A percentile compares a stretch with the other conserved stretches of the same genome.
Evolutionary conservation across 75 land plant species (phyloP).

Genomic region (Cunninghamia lanceolata): DNA sequence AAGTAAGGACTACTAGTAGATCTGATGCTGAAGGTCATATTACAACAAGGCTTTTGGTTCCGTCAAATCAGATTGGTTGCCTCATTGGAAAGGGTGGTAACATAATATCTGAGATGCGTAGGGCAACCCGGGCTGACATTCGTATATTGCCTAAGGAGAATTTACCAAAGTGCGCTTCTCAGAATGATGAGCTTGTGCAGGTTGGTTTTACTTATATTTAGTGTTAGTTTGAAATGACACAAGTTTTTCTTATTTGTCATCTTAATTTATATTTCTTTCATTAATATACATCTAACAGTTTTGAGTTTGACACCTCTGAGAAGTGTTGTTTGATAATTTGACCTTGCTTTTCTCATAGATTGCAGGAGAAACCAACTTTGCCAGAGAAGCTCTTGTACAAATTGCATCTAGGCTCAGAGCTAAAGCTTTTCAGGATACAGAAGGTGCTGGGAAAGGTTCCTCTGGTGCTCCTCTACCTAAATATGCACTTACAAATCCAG

Average conservation of each 20-base stretch:
- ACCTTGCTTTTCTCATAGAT: slow-evolving; percentile 48
- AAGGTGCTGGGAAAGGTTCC: slow-evolving; percentile 26
- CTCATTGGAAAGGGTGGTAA: slow-evolving; percentile 90
- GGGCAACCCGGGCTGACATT: slow-evolving; percentile 77
- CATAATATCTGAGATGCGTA: slow-evolving; percentile 90
- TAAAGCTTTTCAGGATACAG: slow-evolving; percentile 60
- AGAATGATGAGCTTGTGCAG: slow-evolving; percentile 97
- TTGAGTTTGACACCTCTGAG: not conserved
- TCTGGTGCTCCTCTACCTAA: slow-evolving; percentile 36
- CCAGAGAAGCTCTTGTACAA: slow-evolving; percentile 83
- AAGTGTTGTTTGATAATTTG: not conserved
- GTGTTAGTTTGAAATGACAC: not conserved
- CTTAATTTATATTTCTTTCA: not conserved
- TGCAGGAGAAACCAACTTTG: slow-evolving; percentile 74
- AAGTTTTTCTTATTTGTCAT: slow-evolving; percentile 6
- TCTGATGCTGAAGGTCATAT: slow-evolving; percentile 61
- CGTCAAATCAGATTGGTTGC: slow-evolving; percentile 88
- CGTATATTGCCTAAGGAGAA: slow-evolving; percentile 81
- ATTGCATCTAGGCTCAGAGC: slow-evolving; percentile 66
- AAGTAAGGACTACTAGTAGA: slow-evolving; percentile 59
- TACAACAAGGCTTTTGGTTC: slow-evolving; percentile 85
- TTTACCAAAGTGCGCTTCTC: slow-evolving; percentile 80
- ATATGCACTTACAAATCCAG: slow-evolving; percentile 41
- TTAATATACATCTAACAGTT: not conserved
- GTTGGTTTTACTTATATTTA: slow-evolving; percentile 27